Evolutionary conservation across 768 basidiomycete genomes (phyloP).

Genomic region (Trametes maxima): DNA sequence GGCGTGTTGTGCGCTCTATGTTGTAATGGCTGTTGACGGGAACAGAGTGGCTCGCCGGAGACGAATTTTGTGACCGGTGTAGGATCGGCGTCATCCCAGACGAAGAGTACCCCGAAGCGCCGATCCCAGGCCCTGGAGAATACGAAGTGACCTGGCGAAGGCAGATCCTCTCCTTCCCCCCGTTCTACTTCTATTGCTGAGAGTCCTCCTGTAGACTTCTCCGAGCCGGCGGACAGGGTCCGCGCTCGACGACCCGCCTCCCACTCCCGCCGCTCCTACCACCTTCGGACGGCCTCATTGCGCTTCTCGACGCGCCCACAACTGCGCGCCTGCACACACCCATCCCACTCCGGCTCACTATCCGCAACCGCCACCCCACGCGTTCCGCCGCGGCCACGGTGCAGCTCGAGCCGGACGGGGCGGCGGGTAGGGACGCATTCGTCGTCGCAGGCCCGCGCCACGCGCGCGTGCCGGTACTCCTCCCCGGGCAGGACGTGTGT

Average conservation of each 20-base stretch:
- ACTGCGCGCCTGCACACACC: constrained; percentile 66
- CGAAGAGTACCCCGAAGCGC: constrained; percentile 41
- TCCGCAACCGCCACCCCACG: constrained; percentile 66
- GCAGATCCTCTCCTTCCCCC: constrained; percentile 36
- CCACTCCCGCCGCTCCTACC: constrained; percentile 63
- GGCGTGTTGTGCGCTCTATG: not conserved
- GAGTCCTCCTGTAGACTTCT: constrained; percentile 43
- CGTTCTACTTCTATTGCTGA: not conserved
- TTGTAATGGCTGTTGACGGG: not conserved
- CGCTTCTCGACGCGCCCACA: constrained; percentile 64
- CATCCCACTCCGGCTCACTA: constrained; percentile 52
- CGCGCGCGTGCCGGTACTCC: constrained; percentile 68
- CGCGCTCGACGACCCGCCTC: constrained; percentile 50
- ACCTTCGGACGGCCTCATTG: constrained; percentile 64
- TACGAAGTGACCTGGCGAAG: constrained; percentile 70
- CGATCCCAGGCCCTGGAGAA: constrained; percentile 53
- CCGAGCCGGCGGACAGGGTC: constrained; percentile 46
- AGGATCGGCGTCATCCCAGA: constrained; percentile 49
- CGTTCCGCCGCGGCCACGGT: constrained; percentile 72
- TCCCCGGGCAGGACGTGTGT: constrained; percentile 70
- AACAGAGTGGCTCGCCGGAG: constrained; percentile 64
- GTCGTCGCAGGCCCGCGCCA: constrained; percentile 76
- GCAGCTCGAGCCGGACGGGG: constrained; percentile 66
- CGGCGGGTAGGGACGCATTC: constrained; percentile 57
- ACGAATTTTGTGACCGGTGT: constrained; percentile 61